Conservation (phyloP, 768 basidiomycete species). For the Lepiota venenata region DNA sequence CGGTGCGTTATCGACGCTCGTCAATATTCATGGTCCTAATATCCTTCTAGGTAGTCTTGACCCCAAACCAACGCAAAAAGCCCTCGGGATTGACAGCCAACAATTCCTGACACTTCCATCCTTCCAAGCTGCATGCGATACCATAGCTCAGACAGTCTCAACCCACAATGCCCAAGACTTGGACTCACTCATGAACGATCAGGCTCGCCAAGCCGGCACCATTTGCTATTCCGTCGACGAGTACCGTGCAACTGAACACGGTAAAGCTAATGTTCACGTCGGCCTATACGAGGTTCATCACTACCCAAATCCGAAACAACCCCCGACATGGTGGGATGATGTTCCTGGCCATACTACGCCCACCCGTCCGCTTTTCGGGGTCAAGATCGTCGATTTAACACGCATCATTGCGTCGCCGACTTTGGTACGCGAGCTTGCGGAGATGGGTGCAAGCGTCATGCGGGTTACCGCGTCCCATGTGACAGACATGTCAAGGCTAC, state of each 20-base stretch:
- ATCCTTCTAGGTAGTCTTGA: conserved; percentile 17
- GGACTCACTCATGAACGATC: conserved; percentile 19
- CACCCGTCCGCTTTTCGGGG: conserved; percentile 19
- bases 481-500: conserved; percentile 17
- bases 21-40: not conserved
- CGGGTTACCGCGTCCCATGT: conserved; percentile 24
- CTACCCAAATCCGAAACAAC: conserved; percentile 17
- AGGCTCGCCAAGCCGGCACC: conserved; percentile 22
- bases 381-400: conserved; percentile 25
- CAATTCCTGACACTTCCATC: conserved; percentile 1
- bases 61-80: conserved; percentile 5
- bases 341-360: conserved; percentile 12
- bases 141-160: conserved; percentile 12
- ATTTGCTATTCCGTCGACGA: conserved; percentile 20
- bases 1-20: conserved; percentile 10
- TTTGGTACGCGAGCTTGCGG: conserved; percentile 21
- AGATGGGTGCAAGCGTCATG: conserved; percentile 25
- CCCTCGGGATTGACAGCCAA: conserved; percentile 5
- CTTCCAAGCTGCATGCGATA: conserved; percentile 7
- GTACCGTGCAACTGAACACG: conserved; percentile 19
- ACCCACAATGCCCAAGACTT: conserved; percentile 14
- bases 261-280: conserved; percentile 21
- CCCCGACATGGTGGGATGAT: conserved; percentile 18
- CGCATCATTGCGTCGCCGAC: conserved; percentile 25
- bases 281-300: conserved; percentile 23